Conservation (phyloP, 1,139 yeast genomes). For the Candida freyschussii region DNA sequence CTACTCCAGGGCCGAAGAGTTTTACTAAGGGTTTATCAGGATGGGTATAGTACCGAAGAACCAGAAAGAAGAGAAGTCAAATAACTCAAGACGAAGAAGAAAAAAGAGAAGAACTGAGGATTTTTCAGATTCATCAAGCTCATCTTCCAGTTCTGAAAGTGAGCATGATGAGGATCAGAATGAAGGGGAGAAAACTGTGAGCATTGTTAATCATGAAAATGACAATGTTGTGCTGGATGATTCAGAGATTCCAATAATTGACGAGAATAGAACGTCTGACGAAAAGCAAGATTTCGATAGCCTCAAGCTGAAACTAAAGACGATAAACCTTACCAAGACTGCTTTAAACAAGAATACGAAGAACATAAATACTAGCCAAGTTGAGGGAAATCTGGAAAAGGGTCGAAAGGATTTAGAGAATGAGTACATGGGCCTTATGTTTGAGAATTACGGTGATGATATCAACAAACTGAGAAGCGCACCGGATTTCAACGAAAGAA, state of each 20-base stretch:
- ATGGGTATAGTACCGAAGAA: slow-evolving; percentile 24
- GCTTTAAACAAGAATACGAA: slow-evolving; percentile 20
- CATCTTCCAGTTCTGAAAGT: slow-evolving; percentile 21
- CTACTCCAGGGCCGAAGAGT: no score
- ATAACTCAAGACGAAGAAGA: slow-evolving; percentile 39
- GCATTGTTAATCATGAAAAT: slow-evolving; percentile 18
- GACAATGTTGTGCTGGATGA: slow-evolving; percentile 38
- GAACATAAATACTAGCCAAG: slow-evolving; percentile 21
- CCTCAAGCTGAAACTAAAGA: slow-evolving; percentile 26
- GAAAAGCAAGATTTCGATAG: slow-evolving; percentile 16
- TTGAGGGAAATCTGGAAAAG: slow-evolving; percentile 19
- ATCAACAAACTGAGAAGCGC: slow-evolving; percentile 58
- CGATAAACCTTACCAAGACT: slow-evolving; percentile 22
- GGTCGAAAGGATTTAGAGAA: slow-evolving; percentile 43
- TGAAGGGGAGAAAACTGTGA: slow-evolving; percentile 1
- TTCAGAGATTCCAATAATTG: slow-evolving; percentile 27
- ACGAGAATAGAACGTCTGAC: slow-evolving; percentile 16
- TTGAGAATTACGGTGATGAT: slow-evolving; percentile 57
- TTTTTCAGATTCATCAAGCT: slow-evolving; percentile 41
- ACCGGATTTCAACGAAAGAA: slow-evolving; percentile 57
- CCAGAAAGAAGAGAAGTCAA: slow-evolving; percentile 19
- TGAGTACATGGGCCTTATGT: slow-evolving; percentile 52
- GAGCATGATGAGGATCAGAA: slow-evolving; percentile 9
- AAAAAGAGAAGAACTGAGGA: slow-evolving; percentile 81
- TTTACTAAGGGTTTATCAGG: background rate